Base-by-base conservation (phyloP, 805 yeast species). In the Myxozyma melibiosi region DNA sequence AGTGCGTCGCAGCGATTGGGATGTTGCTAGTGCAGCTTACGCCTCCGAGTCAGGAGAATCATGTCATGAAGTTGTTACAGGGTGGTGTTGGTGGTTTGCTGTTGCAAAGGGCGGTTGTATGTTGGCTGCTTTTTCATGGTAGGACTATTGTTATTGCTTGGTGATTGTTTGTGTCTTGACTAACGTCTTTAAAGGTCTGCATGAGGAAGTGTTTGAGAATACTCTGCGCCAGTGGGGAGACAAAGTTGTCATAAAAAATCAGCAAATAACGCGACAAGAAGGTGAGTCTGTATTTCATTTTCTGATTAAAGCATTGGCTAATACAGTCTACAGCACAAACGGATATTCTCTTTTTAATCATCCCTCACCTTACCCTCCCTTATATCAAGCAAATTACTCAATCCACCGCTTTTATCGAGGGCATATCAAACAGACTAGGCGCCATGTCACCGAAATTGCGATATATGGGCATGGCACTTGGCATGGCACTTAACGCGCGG, bases 391-490 rank as follows among this genome's bases (percentile, higher is more conserved):
- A 20, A 24, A 28, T 42, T 3, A 38, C 82, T 3, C 68, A 65
- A 11, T 71, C 76, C 7, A 52, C 71, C 1, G 51, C 51, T 0
- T 84, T 85, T 63, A 67, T 85, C 14, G 67, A 73, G 24, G 77
- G 82, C 0, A 74, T 86, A n/a, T 78, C 86, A 0, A 71, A 75
- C 49, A 73, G 85, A 35, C 73, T 86, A n/a, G 76, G 76, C 25
- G 79, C 86, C 0, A 75, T 76, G 43, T 75, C 82, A 1, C 65
- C 68, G 1, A 67, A 65, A n/a, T 70, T 78, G 1, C 77, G 88
- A 53, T 66, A 74, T 13, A 68, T 84, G 31, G 90, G 84, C 0
- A 80, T 85, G 68, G 65, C 78, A 14, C 68, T 85, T 5, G 88
- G 88, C 0, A 85, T 84, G 64, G 65, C 63, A 1, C 14, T 67